These are phyloP conservation scores for Pseudomonodictys pantanalensis DNA, from an alignment of 495 filamentous ascomycete species.

Conservation along the genomic window DNA sequence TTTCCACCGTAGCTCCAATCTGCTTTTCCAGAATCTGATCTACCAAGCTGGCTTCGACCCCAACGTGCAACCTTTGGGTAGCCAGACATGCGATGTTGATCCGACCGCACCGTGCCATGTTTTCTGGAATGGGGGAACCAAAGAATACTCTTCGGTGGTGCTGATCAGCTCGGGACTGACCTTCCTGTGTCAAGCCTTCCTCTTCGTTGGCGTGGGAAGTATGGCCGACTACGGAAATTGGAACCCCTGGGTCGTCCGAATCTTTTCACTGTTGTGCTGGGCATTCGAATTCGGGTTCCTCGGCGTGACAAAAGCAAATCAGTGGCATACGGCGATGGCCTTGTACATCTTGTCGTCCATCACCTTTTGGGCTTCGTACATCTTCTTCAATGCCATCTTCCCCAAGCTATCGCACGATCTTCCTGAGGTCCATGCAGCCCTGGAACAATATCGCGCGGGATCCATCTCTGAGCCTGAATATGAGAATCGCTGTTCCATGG, in stretches of 20 bases:
- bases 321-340: neutral
- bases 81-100: neutral
- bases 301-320: neutral
- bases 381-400: neutral
- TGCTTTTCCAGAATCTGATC: slow-evolving; percentile 57
- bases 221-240: neutral
- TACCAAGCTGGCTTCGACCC: slow-evolving; percentile 54
- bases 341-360: neutral
- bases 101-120: neutral
- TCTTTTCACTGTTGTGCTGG: neutral
- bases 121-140: neutral
- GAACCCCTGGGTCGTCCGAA: neutral
- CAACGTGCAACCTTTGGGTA: slow-evolving; percentile 48
- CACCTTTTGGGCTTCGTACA: neutral
- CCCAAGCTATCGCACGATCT: neutral
- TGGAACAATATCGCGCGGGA: neutral
- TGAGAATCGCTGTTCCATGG: neutral
- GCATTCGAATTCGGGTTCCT: neutral
- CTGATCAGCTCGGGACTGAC: neutral
- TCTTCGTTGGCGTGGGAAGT: neutral
- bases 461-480: neutral
- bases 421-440: neutral
- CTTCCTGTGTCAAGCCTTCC: neutral
- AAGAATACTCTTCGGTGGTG: neutral
- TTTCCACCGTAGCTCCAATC: neutral